Evolutionary conservation across 2,329 filamentous ascomycete genomes (phyloP).

Genomic region (Aspergillus aculeatinus): DNA sequence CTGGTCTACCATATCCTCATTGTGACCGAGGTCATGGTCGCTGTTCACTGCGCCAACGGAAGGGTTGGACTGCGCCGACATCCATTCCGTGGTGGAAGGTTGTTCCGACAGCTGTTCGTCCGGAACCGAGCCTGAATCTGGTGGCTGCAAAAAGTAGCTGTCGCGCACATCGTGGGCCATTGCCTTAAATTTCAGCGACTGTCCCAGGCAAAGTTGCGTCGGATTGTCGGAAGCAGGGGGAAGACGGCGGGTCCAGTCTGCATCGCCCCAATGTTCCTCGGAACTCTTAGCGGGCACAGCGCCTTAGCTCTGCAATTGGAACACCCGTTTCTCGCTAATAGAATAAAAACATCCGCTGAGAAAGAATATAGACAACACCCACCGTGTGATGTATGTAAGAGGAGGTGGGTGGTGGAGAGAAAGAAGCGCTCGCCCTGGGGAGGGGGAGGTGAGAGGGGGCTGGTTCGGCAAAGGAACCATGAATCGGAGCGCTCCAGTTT

Average conservation of each 20-base stretch:
- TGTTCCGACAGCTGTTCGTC: conserved; percentile 25
- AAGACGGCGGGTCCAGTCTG: conserved; percentile 21
- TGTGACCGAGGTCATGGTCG: conserved; percentile 21
- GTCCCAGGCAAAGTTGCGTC: conserved; percentile 21
- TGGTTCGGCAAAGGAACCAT: background rate
- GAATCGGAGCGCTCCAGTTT: background rate
- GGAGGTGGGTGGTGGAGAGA: background rate
- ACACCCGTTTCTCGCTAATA: background rate
- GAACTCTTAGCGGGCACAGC: conserved; percentile 7
- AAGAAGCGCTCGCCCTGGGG: background rate
- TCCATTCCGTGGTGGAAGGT: conserved; percentile 17
- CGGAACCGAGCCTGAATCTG: conserved; percentile 19
- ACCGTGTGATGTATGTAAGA: background rate
- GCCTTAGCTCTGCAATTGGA: background rate
- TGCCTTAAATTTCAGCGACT: conserved; percentile 24
- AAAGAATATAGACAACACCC: background rate
- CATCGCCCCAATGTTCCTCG: conserved; percentile 27
- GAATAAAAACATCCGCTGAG: background rate
- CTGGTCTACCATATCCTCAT: conserved; percentile 21
- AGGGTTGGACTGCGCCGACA: conserved; percentile 12
- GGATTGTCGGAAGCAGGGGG: conserved; percentile 24
- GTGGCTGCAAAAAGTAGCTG: conserved; percentile 20
- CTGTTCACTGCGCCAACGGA: conserved; percentile 16
- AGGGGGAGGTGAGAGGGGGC: background rate
- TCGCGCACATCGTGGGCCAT: conserved; percentile 35